Base-by-base conservation (phyloP, 208 protist species). In the Entamoeba invadens region DNA sequence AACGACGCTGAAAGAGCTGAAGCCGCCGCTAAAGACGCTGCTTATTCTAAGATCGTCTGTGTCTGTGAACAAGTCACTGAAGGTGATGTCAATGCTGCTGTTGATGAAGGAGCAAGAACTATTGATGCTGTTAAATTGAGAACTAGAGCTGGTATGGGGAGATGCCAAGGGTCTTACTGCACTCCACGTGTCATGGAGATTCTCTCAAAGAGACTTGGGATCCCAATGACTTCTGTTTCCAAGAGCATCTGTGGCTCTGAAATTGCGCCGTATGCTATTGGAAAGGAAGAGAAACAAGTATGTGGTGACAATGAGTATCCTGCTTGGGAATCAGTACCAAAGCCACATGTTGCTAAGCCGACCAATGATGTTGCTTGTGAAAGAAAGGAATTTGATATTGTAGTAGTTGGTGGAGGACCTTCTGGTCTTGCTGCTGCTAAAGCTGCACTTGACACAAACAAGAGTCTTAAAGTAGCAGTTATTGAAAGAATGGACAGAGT, bases 161-260 rank as follows among this genome's bases (percentile, higher is more conserved):
- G 91, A 45, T 95, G 94, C 46, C 94, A 95, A 46, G 94, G 94
- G 16, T 46, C 92, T 18, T 95, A 93, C 42, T 95, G 94, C 44
- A 57, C 93, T 31, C 21, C 21, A 38, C 46, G 31, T 21, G 38
- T 95, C 5, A 45, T 47, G 38, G 92, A 91, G 25, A 91, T 95
- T 44, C 46, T 95, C 10, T 72, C 94, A 31, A 91, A 45, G 25
- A 3, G 94, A 44, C 31, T 93, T 35, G 45, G 45, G 3, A 44
- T 93, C 25, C 31, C 94, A 35, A 44, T 47, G 45, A 25, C 16
- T 5, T 10, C 44, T n/a, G 35, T 93, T 44, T 14, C 92, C 42
- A 93, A 46, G 21, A 91, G 35, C 21, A 16, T 21, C n/a, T 4
- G 12, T 21, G 92, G 44, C 18, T 77, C 57, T 42, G 57, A 77